phyloP scores from a whole-genome alignment of 371 early-diverging fungal species.

The Zychaea mexicana region DNA sequence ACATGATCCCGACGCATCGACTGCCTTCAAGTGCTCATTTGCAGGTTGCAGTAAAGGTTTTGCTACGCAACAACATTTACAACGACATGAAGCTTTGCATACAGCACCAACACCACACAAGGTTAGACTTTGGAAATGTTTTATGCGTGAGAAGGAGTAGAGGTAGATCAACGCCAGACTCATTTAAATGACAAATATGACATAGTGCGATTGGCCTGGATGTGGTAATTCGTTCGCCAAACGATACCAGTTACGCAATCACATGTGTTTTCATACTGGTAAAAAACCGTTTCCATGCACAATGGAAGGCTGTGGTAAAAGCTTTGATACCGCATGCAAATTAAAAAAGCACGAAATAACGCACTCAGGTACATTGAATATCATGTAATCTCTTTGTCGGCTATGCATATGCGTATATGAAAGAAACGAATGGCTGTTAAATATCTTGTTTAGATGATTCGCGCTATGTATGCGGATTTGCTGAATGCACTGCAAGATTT shows the following conservation, averaged over 20 bases:
- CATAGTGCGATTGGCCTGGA: conserved; percentile 34
- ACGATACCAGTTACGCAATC: conserved; percentile 57
- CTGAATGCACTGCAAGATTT: conserved; percentile 49
- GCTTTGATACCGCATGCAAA: conserved; percentile 43
- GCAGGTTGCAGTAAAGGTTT: conserved; percentile 40
- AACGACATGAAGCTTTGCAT: conserved; percentile 51
- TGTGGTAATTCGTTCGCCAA: conserved; percentile 56
- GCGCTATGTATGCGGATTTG: conserved; percentile 57
- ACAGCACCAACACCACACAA: conserved; percentile 34
- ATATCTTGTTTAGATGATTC: conserved; percentile 28
- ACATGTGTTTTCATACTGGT: conserved; percentile 57
- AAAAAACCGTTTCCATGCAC: conserved; percentile 18
- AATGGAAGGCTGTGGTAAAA: conserved; percentile 30
- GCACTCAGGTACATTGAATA: conserved; percentile 22
- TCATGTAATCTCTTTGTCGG: no score
- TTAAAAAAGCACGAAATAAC: conserved; percentile 46
- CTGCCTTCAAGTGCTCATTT: conserved; percentile 39
- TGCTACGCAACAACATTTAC: conserved; percentile 43
- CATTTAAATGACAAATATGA: neutral
- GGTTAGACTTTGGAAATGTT: conserved; percentile 26
- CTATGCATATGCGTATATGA: neutral
- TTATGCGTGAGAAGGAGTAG: neutral
- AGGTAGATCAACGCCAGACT: neutral
- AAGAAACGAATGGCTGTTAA: no score
- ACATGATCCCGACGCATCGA: conserved; percentile 47